Percentiles rank a stretch among this genome's conserved stretches.
Evolutionary conservation across 345 rosid genomes (phyloP).

Genomic region (Jatropha curcas): DNA sequence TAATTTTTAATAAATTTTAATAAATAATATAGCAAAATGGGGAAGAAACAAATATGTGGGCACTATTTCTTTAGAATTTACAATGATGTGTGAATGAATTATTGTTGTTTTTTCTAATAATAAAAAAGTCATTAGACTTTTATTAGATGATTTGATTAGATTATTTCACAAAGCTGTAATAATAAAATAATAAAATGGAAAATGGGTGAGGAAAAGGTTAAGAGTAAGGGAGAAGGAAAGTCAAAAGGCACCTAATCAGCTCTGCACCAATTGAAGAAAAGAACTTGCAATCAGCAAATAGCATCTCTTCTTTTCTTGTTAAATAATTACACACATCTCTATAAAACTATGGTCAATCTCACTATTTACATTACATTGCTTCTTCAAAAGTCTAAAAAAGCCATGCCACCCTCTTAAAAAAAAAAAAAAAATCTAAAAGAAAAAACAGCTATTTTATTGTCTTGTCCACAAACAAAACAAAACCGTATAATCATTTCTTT

Average conservation of each 20-base stretch:
- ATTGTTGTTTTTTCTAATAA: too few relatives aligned
- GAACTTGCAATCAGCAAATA: background rate
- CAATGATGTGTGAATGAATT: too few relatives aligned
- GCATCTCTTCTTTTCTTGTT: slow-evolving; percentile 20
- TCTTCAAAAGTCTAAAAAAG: background rate
- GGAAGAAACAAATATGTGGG: too few relatives aligned
- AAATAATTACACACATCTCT: slow-evolving; percentile 20
- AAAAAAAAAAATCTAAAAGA: background rate
- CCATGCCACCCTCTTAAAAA: background rate
- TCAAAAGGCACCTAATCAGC: background rate
- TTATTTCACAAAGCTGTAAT: too few relatives aligned
- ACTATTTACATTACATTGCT: background rate
- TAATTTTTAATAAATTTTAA: too few relatives aligned
- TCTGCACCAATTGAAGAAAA: background rate
- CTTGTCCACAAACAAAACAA: too few relatives aligned
- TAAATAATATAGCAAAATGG: too few relatives aligned
- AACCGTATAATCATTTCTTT: too few relatives aligned
- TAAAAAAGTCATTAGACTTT: too few relatives aligned
- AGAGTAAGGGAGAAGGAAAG: background rate
- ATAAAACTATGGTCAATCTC: slow-evolving; percentile 1
- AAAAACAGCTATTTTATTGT: background rate
- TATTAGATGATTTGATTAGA: too few relatives aligned
- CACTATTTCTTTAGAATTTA: too few relatives aligned
- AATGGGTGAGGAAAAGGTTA: background rate
- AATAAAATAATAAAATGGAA: background rate